Base-by-base conservation (phyloP, 371 early-diverging fungal genomes). In the Rhizopus arrhizus region DNA sequence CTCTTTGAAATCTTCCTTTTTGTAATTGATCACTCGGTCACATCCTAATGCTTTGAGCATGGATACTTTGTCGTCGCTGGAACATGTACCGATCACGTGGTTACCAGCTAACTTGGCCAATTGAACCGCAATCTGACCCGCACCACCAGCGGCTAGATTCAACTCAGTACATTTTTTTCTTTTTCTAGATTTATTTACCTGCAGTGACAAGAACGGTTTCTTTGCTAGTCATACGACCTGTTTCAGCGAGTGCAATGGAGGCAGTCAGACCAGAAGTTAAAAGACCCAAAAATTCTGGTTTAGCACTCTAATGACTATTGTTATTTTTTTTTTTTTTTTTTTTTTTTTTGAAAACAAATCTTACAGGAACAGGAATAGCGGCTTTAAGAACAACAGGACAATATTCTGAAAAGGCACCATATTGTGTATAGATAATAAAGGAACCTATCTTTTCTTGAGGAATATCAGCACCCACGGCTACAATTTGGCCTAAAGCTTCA, bases 401-500 rank as follows among this genome's bases (percentile, higher is more conserved):
- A 59, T 77, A 80, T 61, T 86, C 87, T 43, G 82, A 54, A 64
- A 85, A 86, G 11, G 82, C 77, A 61, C 85, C 84, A 62, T 81
- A 81, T 64, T 69, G 74, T n/a, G 71, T 62, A 22, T 72, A 61
- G 15, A 70, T 40, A 2, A 68, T 69, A 49, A 53, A 65, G n/a
- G 61, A 45, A 9, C 80, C 80, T 33, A 78, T 61, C 49, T 72
- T 76, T 33, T 74, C 57, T 16, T 66, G 53, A 13, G 74, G 54
- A 31, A 82, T 73, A 5, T 53, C 46, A 7, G 72, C 31, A 12
- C 85, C 87, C 36, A 77, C 74, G 35, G 66, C 72, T 35, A 85
- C 78, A 32, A 87, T 69, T 53, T 77, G 65, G 54, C 85, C 87
- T 13, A 87, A 60, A 56, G 72, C 74, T 49, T 87, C 87, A 45